Evolutionary conservation across 441 rosid genomes (phyloP).

Genomic region (Brassica balearica): DNA sequence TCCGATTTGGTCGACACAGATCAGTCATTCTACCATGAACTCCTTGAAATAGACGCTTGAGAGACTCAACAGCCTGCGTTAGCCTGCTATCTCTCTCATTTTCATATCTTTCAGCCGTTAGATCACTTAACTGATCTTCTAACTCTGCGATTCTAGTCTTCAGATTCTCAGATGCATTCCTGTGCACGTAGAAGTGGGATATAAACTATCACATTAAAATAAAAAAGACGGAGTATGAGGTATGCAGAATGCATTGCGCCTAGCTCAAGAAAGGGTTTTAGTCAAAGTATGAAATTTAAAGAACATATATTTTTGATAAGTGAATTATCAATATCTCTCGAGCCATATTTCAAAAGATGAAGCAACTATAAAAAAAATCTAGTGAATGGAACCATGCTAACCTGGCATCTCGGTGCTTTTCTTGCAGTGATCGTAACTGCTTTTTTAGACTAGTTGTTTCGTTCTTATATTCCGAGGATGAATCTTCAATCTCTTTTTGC

Average conservation of each 20-base stretch:
- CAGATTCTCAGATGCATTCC: conserved; percentile 76
- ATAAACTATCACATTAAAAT: conserved; percentile 13
- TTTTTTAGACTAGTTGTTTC: conserved; percentile 68
- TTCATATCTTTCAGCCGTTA: conserved; percentile 93
- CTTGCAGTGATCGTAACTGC: conserved; percentile 78
- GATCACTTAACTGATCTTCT: conserved; percentile 89
- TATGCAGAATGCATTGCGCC: conserved; percentile 2
- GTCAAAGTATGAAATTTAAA: not conserved
- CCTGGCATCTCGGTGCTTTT: conserved; percentile 82
- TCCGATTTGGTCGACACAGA: conserved; percentile 93
- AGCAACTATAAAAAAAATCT: conserved; percentile 17
- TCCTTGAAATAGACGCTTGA: conserved; percentile 90
- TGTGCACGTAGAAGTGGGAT: conserved; percentile 45
- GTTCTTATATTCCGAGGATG: conserved; percentile 66
- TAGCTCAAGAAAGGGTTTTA: conserved; percentile 25
- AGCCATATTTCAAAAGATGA: conserved; percentile 27
- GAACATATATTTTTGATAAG: not conserved
- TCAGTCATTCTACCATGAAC: conserved; percentile 99
- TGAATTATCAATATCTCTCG: conserved; percentile 23
- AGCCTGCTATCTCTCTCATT: conserved; percentile 90
- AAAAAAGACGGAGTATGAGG: conserved; percentile 9
- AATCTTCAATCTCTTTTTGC: conserved; percentile 65
- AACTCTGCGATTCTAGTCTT: conserved; percentile 81
- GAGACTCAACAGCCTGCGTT: conserved; percentile 93
- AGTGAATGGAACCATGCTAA: conserved; percentile 42